These are phyloP conservation scores for Petunia axillaris DNA, from an alignment of 257 asterid species.

Conservation along the genomic window DNA sequence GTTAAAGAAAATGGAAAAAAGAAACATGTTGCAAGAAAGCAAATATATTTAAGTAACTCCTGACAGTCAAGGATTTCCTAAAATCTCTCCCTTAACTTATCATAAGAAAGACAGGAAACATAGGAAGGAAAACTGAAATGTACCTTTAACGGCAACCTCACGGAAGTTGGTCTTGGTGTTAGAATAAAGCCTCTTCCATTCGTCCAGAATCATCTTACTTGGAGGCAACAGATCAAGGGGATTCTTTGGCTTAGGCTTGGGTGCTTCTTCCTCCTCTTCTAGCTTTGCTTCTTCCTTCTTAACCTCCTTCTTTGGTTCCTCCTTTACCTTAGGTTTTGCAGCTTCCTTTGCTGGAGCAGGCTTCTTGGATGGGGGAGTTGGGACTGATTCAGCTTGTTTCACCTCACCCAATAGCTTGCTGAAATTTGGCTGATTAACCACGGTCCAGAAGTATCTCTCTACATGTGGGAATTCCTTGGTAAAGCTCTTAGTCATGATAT, in stretches of 20 bases:
- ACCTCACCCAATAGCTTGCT: slow-evolving; percentile 70
- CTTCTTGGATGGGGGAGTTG: slow-evolving; percentile 74
- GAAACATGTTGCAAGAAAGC: not conserved
- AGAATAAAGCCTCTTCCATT: slow-evolving; percentile 97
- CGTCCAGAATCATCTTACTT: slow-evolving; percentile 85
- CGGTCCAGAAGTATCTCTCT: slow-evolving; percentile 90
- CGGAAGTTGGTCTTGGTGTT: slow-evolving; percentile 95
- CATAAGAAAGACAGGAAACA: not conserved
- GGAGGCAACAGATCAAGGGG: slow-evolving; percentile 97
- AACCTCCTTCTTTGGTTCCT: slow-evolving; percentile 61
- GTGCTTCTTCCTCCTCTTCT: slow-evolving; percentile 70
- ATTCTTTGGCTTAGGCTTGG: slow-evolving; percentile 92
- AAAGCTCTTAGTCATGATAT: slow-evolving; percentile 67
- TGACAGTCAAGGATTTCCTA: too few relatives aligned
- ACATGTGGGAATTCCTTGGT: slow-evolving; percentile 91
- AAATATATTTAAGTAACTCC: too few relatives aligned
- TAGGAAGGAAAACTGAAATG: not conserved
- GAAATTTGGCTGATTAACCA: slow-evolving; percentile 84
- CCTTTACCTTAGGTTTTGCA: slow-evolving; percentile 68
- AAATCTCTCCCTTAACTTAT: not conserved
- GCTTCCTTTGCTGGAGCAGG: slow-evolving; percentile 71
- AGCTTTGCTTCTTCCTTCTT: slow-evolving; percentile 65
- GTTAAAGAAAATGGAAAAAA: not conserved
- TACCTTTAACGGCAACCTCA: slow-evolving; percentile 93
- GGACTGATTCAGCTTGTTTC: slow-evolving; percentile 62